Conservation (phyloP, 140 eudicot species). For the Cichorium intybus region DNA sequence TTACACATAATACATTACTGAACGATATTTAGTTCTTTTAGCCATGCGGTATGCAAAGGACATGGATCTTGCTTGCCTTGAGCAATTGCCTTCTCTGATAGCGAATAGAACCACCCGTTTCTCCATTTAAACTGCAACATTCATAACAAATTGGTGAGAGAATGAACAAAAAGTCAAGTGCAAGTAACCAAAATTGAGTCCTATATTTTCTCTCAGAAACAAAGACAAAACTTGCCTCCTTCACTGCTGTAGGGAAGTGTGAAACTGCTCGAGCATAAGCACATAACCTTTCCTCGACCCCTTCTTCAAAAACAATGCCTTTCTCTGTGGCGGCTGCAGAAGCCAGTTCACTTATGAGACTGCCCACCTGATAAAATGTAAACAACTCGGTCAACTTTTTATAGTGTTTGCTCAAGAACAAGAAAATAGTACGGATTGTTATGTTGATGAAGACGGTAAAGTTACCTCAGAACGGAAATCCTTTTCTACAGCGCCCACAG, state of each 20-base stretch:
- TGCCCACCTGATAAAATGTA: slow-evolving; percentile 52
- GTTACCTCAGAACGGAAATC: slow-evolving; percentile 81
- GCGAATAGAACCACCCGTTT: slow-evolving; percentile 96
- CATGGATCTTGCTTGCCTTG: slow-evolving; percentile 92
- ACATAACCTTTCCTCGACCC: slow-evolving; percentile 70
- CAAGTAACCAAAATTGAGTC: not conserved
- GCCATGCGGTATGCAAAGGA: slow-evolving; percentile 90
- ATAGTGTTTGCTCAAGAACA: too few relatives aligned
- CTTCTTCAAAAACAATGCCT: slow-evolving; percentile 67
- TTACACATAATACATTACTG: slow-evolving; percentile 27
- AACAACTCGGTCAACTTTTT: not conserved
- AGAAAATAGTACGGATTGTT: too few relatives aligned
- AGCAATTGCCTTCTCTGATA: slow-evolving; percentile 76
- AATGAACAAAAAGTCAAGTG: not conserved
- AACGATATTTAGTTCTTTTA: slow-evolving; percentile 75
- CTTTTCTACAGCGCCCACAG: slow-evolving; percentile 90
- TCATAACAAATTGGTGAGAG: not conserved
- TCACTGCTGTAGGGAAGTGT: slow-evolving; percentile 97
- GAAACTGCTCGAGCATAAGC: slow-evolving; percentile 96
- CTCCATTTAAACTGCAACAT: slow-evolving; percentile 93
- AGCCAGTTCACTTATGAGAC: slow-evolving; percentile 82
- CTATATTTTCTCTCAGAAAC: too few relatives aligned
- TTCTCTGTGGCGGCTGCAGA: slow-evolving; percentile 88
- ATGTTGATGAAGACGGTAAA: not conserved
- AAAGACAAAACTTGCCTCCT: slow-evolving; percentile 58